Conservation (phyloP, 176 grass and related monocot genomes). For the Rhynchospora pubera region DNA sequence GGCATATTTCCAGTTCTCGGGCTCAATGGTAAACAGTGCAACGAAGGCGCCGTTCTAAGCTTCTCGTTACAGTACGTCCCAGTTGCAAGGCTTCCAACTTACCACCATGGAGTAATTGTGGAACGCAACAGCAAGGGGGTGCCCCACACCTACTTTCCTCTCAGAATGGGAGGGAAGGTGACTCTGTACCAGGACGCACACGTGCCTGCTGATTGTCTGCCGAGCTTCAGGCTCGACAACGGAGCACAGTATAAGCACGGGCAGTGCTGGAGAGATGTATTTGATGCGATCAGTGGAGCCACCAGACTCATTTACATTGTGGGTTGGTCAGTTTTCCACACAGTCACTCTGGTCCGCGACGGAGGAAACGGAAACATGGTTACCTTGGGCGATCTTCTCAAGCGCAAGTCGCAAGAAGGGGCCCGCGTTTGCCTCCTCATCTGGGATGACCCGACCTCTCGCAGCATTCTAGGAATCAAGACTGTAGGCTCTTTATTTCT, state of each 20-base stretch:
- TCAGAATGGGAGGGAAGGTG: slow-evolving; percentile 50
- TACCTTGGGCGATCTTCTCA: too few relatives aligned
- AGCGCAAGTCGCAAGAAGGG: too few relatives aligned
- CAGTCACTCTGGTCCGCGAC: too few relatives aligned
- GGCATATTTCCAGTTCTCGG: slow-evolving; percentile 44
- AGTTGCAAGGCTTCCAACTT: slow-evolving; percentile 41
- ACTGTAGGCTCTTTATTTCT: slow-evolving; percentile 66
- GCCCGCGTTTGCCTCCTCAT: too few relatives aligned
- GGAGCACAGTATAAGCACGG: slow-evolving; percentile 57
- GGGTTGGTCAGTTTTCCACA: slow-evolving; percentile 2
- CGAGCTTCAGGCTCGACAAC: slow-evolving; percentile 53
- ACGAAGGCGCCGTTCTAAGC: slow-evolving; percentile 33
- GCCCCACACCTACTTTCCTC: slow-evolving; percentile 68
- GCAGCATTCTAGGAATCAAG: too few relatives aligned
- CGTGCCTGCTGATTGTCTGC: slow-evolving; percentile 68
- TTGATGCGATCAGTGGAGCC: slow-evolving; percentile 62
- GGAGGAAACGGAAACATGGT: too few relatives aligned
- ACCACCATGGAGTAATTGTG: slow-evolving; percentile 56
- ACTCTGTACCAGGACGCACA: slow-evolving; percentile 82
- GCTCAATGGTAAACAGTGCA: slow-evolving; percentile 55
- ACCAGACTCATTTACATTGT: slow-evolving; percentile 62
- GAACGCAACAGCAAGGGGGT: slow-evolving; percentile 48
- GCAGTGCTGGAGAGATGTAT: slow-evolving; percentile 79
- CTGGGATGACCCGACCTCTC: too few relatives aligned
- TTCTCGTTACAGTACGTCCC: slow-evolving; percentile 69